A percentile compares a stretch with the other conserved stretches of the same genome.
phyloP scores from a whole-genome alignment of 1,284 basidiomycete species.

The Cutaneotrichosporon cyanovorans region DNA sequence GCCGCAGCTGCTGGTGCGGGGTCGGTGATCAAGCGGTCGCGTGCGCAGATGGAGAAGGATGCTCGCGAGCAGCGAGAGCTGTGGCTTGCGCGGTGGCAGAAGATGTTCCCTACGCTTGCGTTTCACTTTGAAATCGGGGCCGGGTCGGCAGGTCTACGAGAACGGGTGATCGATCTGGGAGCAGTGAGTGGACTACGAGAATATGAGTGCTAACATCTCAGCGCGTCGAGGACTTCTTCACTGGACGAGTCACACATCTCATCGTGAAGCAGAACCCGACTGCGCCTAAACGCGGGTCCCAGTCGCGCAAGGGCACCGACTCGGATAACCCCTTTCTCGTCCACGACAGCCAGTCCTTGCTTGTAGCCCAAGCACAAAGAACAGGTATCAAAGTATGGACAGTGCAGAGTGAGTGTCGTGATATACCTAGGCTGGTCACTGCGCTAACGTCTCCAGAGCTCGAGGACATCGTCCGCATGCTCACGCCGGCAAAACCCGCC shows the following conservation, averaged over 20 bases:
- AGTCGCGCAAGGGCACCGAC: conserved; percentile 14
- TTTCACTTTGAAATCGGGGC: conserved; percentile 68
- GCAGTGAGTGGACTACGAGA: conserved; percentile 55
- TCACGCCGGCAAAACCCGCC: conserved; percentile 51
- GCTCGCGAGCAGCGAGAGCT: conserved; percentile 53
- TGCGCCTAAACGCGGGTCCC: conserved; percentile 48
- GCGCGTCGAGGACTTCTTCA: conserved; percentile 73
- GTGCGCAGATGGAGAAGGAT: conserved; percentile 10
- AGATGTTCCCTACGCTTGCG: conserved; percentile 70
- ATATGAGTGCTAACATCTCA: conserved; percentile 1
- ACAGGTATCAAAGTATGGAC: conserved; percentile 88
- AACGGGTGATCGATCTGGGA: conserved; percentile 60
- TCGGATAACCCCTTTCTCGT: conserved; percentile 38
- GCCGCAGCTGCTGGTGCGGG: background rate
- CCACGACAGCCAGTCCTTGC: conserved; percentile 49
- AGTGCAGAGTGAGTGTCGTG: conserved; percentile 63
- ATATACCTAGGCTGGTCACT: conserved; percentile 30
- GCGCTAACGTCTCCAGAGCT: conserved; percentile 23
- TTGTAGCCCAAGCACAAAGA: conserved; percentile 66
- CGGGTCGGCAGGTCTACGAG: conserved; percentile 51
- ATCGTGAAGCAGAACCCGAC: conserved; percentile 48
- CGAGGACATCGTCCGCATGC: conserved; percentile 32
- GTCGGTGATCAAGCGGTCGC: conserved; percentile 6
- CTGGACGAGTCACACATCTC: conserved; percentile 73
- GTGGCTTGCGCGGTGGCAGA: conserved; percentile 74